A percentile compares a stretch with the other conserved stretches of the same genome.
These are phyloP conservation scores for Candida berthetii DNA, from an alignment of 805 yeast species.

Conservation along the genomic window DNA sequence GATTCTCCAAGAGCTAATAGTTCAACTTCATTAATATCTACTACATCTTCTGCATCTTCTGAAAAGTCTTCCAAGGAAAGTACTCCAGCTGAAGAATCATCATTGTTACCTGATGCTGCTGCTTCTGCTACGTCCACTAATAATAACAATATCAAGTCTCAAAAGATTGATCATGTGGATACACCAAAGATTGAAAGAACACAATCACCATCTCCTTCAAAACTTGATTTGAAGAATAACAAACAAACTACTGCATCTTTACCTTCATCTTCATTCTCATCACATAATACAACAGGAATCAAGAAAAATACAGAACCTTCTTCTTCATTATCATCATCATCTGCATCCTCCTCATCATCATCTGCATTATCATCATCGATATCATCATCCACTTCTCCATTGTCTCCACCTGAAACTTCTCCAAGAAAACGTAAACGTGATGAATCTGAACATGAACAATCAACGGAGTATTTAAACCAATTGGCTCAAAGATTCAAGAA, in stretches of 20 bases:
- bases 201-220: not conserved
- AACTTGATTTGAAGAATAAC: too few relatives aligned
- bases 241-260: too few relatives aligned
- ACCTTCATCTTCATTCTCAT: too few relatives aligned
- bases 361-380: not conserved
- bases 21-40: not conserved
- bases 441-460: constrained; percentile 10
- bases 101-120: too few relatives aligned
- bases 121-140: too few relatives aligned
- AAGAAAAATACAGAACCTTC: too few relatives aligned
- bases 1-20: not conserved
- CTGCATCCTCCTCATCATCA: constrained; percentile 4
- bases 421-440: constrained; percentile 19
- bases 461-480: constrained; percentile 30
- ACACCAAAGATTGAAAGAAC: too few relatives aligned
- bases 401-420: constrained; percentile 9
- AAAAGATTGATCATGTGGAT: too few relatives aligned
- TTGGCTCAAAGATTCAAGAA: constrained; percentile 41
- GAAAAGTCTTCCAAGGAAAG: not conserved
- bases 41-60: not conserved
- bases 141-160: too few relatives aligned
- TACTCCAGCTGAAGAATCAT: not conserved
- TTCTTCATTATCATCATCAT: not conserved
- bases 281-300: too few relatives aligned
- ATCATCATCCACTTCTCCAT: not conserved